Evolutionary conservation across 2,329 filamentous ascomycete species (phyloP), one percentile per base, ranked within the genome.

Genomic region (Trichoderma sp.): DNA sequence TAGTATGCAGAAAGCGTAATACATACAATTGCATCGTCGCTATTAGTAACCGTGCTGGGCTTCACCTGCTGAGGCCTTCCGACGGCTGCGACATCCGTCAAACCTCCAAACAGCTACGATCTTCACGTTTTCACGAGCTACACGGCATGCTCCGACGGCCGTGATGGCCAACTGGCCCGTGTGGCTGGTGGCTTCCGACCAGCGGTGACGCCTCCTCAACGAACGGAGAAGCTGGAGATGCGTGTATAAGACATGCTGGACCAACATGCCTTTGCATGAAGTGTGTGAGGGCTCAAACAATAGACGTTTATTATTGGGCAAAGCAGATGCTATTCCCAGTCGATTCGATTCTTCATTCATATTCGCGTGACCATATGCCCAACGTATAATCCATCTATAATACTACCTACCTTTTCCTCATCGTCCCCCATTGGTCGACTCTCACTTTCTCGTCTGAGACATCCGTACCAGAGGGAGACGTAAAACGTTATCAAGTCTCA

Each of bases 81-180:
- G 66, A 68, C 55, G 66, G 66, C 55, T 34, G 66, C 66, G 28
- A 68, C 55, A 57, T 47, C 26, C 20, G 63, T 67, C 28, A 58
- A 57, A 7, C 53, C 20, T 23, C 32, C 17, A 30, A 43, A 61
- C 6, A 12, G 23, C 11, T 23, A 11, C 17, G n/a, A 32, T 34
- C 30, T 17, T 36, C 28, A 23, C 28, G 1, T 8, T 9, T 15
- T 28, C 4, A 12, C 20, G 20, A 53, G 47, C n/a, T 23, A 23
- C 47, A 57, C 50, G 23, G 23, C 20, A 5, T 15, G 66, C 66
- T 68, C 66, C 66, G 66, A 68, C 66, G 66, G 32, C n/a, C 15
- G 39, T 30, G 17, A 64, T 28, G n/a, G 6, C 11, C 6, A 53
- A 20, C n/a, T 23, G n/a, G n/a, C 11, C 20, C 47, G 43, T 53